phyloP scores from a whole-genome alignment of 345 rosid genomes.

The Rhizophora apiculata region DNA sequence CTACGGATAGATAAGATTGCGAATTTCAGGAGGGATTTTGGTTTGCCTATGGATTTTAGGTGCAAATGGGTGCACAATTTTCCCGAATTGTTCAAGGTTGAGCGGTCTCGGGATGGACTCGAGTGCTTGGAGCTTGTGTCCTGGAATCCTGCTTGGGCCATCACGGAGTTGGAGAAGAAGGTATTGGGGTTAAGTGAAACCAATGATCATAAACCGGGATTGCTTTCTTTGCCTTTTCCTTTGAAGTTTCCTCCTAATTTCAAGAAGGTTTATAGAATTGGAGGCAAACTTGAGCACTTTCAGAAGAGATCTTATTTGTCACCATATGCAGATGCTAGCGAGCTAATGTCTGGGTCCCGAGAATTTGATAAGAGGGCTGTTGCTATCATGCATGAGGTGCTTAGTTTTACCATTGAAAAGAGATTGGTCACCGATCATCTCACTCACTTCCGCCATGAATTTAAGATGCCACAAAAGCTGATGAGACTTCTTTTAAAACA shows the following conservation, averaged over 20 bases:
- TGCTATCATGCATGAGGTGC: slow-evolving; percentile 82
- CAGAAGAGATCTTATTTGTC: slow-evolving; percentile 76
- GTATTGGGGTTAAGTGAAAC: slow-evolving; percentile 36
- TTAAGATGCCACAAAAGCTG: slow-evolving; percentile 88
- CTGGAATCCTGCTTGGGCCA: slow-evolving; percentile 83
- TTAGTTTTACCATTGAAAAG: slow-evolving; percentile 84
- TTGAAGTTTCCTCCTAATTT: slow-evolving; percentile 69
- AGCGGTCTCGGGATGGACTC: slow-evolving; percentile 36
- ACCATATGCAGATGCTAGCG: slow-evolving; percentile 74
- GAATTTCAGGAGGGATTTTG: slow-evolving; percentile 78
- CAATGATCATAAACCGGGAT: slow-evolving; percentile 49
- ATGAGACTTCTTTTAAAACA: slow-evolving; percentile 92
- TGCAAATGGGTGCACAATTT: slow-evolving; percentile 60
- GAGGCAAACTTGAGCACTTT: slow-evolving; percentile 78
- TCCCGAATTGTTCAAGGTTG: slow-evolving; percentile 64
- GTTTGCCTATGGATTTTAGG: slow-evolving; percentile 75
- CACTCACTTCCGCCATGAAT: slow-evolving; percentile 72
- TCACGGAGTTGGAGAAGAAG: slow-evolving; percentile 78
- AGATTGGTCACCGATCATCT: slow-evolving; percentile 87
- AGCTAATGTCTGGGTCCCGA: slow-evolving; percentile 64
- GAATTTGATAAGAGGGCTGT: slow-evolving; percentile 92
- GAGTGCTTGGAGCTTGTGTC: slow-evolving; percentile 68
- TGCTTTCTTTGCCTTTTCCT: slow-evolving; percentile 71
- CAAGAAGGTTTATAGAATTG: slow-evolving; percentile 69
- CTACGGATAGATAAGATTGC: slow-evolving; percentile 65